These are phyloP conservation scores for Trifolium pratense DNA, from an alignment of 306 rosid genomes.

Conservation along the genomic window DNA sequence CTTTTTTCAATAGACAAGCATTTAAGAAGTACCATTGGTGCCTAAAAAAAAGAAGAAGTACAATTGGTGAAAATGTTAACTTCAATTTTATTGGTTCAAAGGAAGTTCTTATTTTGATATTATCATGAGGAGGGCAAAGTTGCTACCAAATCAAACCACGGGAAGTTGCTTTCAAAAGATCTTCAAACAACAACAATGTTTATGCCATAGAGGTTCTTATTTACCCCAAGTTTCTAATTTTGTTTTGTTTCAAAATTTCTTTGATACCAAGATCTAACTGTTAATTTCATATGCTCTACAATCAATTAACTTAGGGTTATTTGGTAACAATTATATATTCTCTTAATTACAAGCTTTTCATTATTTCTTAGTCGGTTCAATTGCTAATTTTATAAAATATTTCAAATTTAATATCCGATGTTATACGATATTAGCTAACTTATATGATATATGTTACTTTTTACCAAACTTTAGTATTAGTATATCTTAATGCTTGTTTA, in stretches of 20 bases:
- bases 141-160: not conserved
- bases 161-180: not conserved
- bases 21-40: constrained; percentile 43
- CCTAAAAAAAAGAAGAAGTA: constrained; percentile 24
- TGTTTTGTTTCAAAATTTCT: not conserved
- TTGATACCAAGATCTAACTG: not conserved
- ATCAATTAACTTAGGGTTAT: no score
- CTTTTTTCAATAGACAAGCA: not conserved
- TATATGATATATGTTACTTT: no score
- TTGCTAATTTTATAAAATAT: no score
- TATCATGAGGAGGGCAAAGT: not conserved
- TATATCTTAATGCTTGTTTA: no score
- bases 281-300: not conserved
- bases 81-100: constrained; percentile 1
- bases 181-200: not conserved
- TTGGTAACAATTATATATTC: no score
- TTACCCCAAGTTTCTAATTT: not conserved
- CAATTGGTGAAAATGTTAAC: constrained; percentile 23
- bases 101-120: not conserved
- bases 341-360: no score
- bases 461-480: no score
- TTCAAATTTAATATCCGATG: no score
- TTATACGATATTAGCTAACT: no score
- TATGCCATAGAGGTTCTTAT: not conserved
- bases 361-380: no score